Percentiles rank a stretch among this genome's conserved stretches.
These are phyloP conservation scores for Suillus sp. DNA, from an alignment of 768 basidiomycete genomes.

Conservation along the genomic window DNA sequence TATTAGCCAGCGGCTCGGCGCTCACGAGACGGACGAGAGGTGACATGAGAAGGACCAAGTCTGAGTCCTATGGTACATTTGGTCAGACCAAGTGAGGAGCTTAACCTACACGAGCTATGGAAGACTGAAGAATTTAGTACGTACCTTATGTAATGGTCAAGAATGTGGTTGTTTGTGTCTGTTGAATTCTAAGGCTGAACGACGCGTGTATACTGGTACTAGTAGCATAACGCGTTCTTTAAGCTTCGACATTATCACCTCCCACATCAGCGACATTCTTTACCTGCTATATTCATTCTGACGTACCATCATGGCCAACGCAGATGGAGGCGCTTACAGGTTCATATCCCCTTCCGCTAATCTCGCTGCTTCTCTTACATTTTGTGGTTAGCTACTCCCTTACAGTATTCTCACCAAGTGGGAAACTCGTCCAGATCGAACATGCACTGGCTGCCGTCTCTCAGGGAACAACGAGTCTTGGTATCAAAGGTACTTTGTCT, in stretches of 20 bases:
- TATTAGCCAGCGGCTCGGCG: not conserved
- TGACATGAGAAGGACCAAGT: not conserved
- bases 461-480: slow-evolving; percentile 94
- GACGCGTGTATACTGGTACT: slow-evolving; percentile 29
- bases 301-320: slow-evolving; percentile 64
- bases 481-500: slow-evolving; percentile 84
- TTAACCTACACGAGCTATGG: not conserved
- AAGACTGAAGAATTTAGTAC: not conserved
- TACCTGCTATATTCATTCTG: slow-evolving; percentile 11
- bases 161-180: slow-evolving; percentile 20
- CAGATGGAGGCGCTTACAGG: slow-evolving; percentile 84
- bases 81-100: not conserved
- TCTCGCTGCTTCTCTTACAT: slow-evolving; percentile 24
- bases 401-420: slow-evolving; percentile 98
- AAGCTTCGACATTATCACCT: slow-evolving; percentile 1
- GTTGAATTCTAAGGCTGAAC: slow-evolving; percentile 21
- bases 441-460: slow-evolving; percentile 97
- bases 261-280: slow-evolving; percentile 7
- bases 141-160: not conserved
- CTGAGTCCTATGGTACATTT: not conserved
- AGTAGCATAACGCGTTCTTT: slow-evolving; percentile 27
- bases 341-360: slow-evolving; percentile 26
- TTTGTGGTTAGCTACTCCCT: slow-evolving; percentile 80
- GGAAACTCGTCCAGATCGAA: slow-evolving; percentile 99
- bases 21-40: not conserved